Percentiles rank a stretch among this genome's conserved stretches.
Evolutionary conservation across 2,329 filamentous ascomycete species (phyloP).

Genomic region (Pleomassaria siparia): DNA sequence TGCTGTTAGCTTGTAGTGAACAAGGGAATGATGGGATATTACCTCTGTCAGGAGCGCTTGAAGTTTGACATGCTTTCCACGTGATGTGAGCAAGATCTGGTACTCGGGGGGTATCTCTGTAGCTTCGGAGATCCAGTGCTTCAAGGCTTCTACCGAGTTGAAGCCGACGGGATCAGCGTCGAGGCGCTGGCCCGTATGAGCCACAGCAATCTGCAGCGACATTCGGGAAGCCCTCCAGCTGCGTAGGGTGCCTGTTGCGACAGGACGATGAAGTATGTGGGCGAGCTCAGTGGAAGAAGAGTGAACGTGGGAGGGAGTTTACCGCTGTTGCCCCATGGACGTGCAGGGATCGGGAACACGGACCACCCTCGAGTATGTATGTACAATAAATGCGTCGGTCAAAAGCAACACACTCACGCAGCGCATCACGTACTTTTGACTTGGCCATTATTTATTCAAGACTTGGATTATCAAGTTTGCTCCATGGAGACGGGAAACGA

Average conservation of each 20-base stretch:
- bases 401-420: constrained; percentile 20
- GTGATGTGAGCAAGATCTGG: constrained; percentile 83
- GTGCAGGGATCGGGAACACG: constrained; percentile 33
- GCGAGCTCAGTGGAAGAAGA: constrained; percentile 14
- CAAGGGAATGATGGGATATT: constrained; percentile 13
- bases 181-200: constrained; percentile 88
- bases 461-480: not conserved
- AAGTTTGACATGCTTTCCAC: constrained; percentile 80
- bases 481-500: constrained; percentile 25
- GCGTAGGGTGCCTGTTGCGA: constrained; percentile 19
- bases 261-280: constrained; percentile 16
- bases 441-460: not conserved
- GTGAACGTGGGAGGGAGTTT: constrained; percentile 24
- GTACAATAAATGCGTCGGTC: constrained; percentile 21
- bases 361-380: no score
- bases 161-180: constrained; percentile 75
- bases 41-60: constrained; percentile 82
- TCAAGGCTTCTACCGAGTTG: constrained; percentile 79
- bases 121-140: constrained; percentile 74
- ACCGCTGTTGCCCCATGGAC: constrained; percentile 25
- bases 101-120: constrained; percentile 73
- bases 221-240: constrained; percentile 56
- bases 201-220: constrained; percentile 87
- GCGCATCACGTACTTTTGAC: constrained; percentile 13
- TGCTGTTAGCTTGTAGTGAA: constrained; percentile 9